Percentiles rank a stretch among this genome's conserved stretches.
Conservation (phyloP, 345 rosid species). For the Jatropha curcas region DNA sequence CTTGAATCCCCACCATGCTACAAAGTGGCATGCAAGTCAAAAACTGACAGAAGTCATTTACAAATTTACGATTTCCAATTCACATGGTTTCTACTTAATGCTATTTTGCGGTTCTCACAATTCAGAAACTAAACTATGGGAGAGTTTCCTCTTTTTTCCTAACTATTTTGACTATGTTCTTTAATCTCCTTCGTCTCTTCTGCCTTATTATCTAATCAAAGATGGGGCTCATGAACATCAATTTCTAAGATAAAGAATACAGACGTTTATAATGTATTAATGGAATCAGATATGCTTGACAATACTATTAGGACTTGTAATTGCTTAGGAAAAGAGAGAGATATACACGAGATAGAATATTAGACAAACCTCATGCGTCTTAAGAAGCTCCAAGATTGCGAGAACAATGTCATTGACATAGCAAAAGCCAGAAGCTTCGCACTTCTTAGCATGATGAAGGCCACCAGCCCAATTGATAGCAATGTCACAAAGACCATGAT, state of each 20-base stretch:
- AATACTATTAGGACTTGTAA: neutral
- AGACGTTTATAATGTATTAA: neutral
- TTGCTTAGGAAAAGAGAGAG: neutral
- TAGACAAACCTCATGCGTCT: slow-evolving; percentile 58
- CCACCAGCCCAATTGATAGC: slow-evolving; percentile 75
- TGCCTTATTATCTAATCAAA: neutral
- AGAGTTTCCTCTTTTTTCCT: neutral
- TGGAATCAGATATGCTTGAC: neutral
- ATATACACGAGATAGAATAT: neutral
- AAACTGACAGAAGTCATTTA: too few species aligned
- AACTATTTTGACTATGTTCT: neutral
- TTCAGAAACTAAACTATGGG: neutral
- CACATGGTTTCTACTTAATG: too few species aligned
- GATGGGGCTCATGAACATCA: neutral
- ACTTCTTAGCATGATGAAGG: slow-evolving; percentile 73
- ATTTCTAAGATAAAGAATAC: neutral
- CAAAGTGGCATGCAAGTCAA: too few species aligned
- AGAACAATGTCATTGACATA: slow-evolving; percentile 74
- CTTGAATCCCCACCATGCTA: too few species aligned
- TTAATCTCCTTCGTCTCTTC: neutral
- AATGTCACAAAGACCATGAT: slow-evolving; percentile 61
- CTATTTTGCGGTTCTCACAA: neutral
- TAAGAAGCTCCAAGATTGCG: slow-evolving; percentile 72
- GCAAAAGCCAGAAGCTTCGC: slow-evolving; percentile 70
- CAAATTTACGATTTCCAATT: too few species aligned